Evolutionary conservation across 2,329 filamentous ascomycete species (phyloP), one percentile per base, ranked within the genome.

Genomic region (Emmonsiellopsis sp.): DNA sequence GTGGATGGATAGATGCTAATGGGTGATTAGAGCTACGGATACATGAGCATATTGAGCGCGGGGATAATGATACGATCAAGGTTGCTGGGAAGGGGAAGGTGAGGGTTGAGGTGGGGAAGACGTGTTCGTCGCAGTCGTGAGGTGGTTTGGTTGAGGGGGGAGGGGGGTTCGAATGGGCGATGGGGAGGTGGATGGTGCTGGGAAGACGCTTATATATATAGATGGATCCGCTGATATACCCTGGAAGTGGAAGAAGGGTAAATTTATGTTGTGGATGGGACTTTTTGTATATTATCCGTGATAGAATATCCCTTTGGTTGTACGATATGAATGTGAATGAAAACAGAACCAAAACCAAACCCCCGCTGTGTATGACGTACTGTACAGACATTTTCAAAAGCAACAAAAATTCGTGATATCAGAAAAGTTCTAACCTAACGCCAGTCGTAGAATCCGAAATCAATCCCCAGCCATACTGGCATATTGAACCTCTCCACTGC

Each of bases 1-100:
- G 20, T 26, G 20, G 20, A 26, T 46, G 5, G 30, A 16, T 6
- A 53, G 53, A 38, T 20, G 42, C 34, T 32, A 40, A 49, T 13
- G 8, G 31, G 15, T 58, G 43, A 51, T 26, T 62, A 96, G 90
- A 86, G 67, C 74, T 97, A 54, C 80, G 85, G 50, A 96, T 98
- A 71, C 93, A 97, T 69, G 81, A 95, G 57, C 76, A 95, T 59
- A 98, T 86, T 32, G 92, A 98, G 70, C 79, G 89, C 59, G 90
- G 93, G 52, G 87, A 97, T 72, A 98, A 98, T 66, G 90, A 96
- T 62, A 88, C 85, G 35, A 82, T 96, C 63, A 94, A 91, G 71
- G 76, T 82, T 50, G 78, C 79, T 2, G 76, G 72, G 1, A 62
- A 63, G 35, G 61, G 70, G 60, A 58, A 62, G 15, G 66, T 72